Base-by-base conservation (phyloP, 495 filamentous ascomycete species). In the Talaromyces stipitatus region DNA sequence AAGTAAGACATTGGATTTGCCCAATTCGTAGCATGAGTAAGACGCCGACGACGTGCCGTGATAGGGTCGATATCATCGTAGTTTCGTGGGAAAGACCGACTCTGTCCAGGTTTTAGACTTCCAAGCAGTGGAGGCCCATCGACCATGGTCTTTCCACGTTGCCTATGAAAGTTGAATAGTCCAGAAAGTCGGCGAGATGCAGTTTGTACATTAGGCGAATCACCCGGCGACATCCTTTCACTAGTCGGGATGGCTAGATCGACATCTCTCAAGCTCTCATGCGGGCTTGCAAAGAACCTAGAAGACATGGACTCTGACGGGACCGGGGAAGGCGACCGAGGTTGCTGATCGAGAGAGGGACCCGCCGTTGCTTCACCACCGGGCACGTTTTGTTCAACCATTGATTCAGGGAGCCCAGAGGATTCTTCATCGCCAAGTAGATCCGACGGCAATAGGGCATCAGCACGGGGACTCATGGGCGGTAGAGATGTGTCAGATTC, bases 391-490 rank as follows among this genome's bases (percentile, higher is more conserved):
- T 62, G 70, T 64, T 55, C 68, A 59, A 59, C 72, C 62, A 66
- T 65, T 63, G 62, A 76, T 57, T 58, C 64, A 55, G 58, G 82
- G 72, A 71, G 78, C 75, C 68, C 74, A 1, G 83, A 79, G 6
- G 77, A 77, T 57, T 91, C 90, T 46, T 92, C 90, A 58, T 91
- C 82, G 2, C 87, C 71, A 60, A 95, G 84, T 55, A 95, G 82
- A 60, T 89, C 87, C 1, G 89, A 90, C 22, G 90, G 90, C 23
- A 95, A 72, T 24, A 94, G 75, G 22, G 86, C 78, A 50, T 88
- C 82, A 8, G 90, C 90, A 11, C 88, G 87, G 24, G 90, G 90
- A 61, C 89, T 92, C 69, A 94, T 87, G 28, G 89, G 86, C 18
- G 83, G 85, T 38, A 84, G 81, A 41, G 84, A 71, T 14, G 67